Evolutionary conservation across 257 asterid species (phyloP), one percentile per base, ranked within the genome.

Genomic region (Lycium barbarum): DNA sequence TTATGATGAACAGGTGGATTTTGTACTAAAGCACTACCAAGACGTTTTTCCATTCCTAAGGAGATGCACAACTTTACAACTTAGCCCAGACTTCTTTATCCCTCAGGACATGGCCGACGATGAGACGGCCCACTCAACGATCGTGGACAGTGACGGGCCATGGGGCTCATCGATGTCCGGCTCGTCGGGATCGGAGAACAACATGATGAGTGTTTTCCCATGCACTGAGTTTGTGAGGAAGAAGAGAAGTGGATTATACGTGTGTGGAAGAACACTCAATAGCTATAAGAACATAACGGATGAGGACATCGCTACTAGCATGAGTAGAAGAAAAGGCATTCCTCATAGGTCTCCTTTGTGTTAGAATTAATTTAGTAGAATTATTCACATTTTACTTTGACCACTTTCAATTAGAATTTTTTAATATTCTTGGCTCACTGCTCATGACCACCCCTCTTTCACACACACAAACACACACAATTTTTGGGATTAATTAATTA

Each of bases 321-420:
- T 94, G 93, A 96, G 93, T 88, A 92, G 99, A 88, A 93, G 99
- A 87, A 96, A 96, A 93, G 91, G 99, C 68, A 94, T 93, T 81
- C 99, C 99, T 58, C 99, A 90, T 87, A 94, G 99, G 90, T 93
- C 99, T 84, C 98, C 99, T 38, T 85, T 96, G 88, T 96, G 98
- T 89, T 96, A 93, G 92, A 65, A 74, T 58, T 76, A 54, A 61
- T 59, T 9, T n/a, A 61, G 1, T 58, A 81, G 15, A 38, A 38
- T 58, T 61, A 18, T 59, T 58, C 17, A 36, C 10, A 81, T 81
- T 81, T 38, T 49, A 3, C 43, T 81, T 81, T 81, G 71, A 81
- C 84, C 33, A 62, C 35, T 81, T 70, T 81, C 17, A 13, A 81
- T 47, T 62, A 81, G 45, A 81, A 20, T 22, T 43, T 43, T 81